Base-by-base conservation (phyloP, 257 asterid species). In the Oldenlandia corymbosa region DNA sequence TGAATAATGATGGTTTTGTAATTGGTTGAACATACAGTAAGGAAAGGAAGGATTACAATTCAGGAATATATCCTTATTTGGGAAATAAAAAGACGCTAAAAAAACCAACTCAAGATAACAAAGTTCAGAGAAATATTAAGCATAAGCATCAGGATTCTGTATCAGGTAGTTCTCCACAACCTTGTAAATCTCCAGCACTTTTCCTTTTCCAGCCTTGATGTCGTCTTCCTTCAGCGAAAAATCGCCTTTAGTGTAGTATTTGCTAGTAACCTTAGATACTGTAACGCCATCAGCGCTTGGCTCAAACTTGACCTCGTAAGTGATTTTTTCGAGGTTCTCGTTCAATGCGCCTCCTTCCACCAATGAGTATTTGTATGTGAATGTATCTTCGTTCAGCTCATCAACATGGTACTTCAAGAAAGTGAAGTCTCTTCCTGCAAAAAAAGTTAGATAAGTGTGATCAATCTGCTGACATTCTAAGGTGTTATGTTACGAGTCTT, bases 201-300 rank as follows among this genome's bases (percentile, higher is more conserved):
- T 67, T 31, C 68, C 76, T 70, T 77, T 73, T 14, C 76, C 65
- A 5, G 75, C 71, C 72, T 71, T 76, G 28, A 76, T 68, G 9
- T 63, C 74, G 14, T 71, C 74, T 47, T 76, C 80, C 14, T 56
- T 65, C 27, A 73, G 73, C n/a, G n/a, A 5, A 12, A 58, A 50
- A 31, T 70, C 78, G 11, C 66, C 76, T 28, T 47, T 18, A 0
- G 75, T 69, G 7, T 72, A 48, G 48, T 64, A 77, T 53, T 64
- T 65, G 73, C 66, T 69, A 2, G 67, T 68, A 30, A 66, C 73
- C 64, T 54, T 64, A 36, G 70, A 52, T 20, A 58, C 43, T 1
- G 73, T 49, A 3, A 75, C 75, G 27, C 77, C 80, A 17, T 56
- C 66, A 6, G 67, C 50, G 2, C 55, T 20, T 9, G 49, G 43